Conservation (phyloP, 2,329 filamentous ascomycete genomes). For the Fusarium chlamydosporum region DNA sequence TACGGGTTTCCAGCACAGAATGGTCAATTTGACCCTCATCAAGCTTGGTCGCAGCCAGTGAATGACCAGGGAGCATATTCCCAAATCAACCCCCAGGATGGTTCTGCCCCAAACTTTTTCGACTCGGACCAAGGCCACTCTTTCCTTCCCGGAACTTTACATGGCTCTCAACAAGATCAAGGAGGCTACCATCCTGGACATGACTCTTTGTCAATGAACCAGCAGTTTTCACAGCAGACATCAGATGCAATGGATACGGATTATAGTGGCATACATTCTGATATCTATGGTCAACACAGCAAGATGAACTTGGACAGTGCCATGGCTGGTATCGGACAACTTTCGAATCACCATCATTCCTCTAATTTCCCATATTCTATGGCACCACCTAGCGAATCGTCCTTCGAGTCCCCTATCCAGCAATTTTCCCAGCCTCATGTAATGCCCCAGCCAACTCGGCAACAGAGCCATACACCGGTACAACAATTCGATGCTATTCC, state of each 20-base stretch:
- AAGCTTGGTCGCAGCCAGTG: slow-evolving; percentile 58
- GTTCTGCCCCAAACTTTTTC: slow-evolving; percentile 55
- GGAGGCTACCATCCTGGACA: slow-evolving; percentile 53
- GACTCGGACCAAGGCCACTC: slow-evolving; percentile 54
- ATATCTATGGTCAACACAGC: slow-evolving; percentile 56
- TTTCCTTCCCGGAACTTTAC: slow-evolving; percentile 53
- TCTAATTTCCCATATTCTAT: slow-evolving; percentile 57
- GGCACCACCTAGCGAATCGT: slow-evolving; percentile 52
- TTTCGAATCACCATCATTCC: slow-evolving; percentile 52
- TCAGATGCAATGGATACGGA: slow-evolving; percentile 57
- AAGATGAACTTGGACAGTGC: slow-evolving; percentile 52
- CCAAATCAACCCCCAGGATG: slow-evolving; percentile 53
- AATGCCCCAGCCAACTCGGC: slow-evolving; percentile 52
- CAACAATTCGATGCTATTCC: slow-evolving; percentile 53
- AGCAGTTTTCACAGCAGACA: slow-evolving; percentile 54
- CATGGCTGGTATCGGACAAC: slow-evolving; percentile 52
- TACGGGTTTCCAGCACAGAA: slow-evolving; percentile 54
- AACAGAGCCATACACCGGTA: slow-evolving; percentile 55
- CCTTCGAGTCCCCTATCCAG: slow-evolving; percentile 53
- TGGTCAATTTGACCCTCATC: slow-evolving; percentile 58
- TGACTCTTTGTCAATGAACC: slow-evolving; percentile 52
- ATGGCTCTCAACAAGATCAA: slow-evolving; percentile 51
- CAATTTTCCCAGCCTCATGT: slow-evolving; percentile 55
- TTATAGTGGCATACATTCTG: slow-evolving; percentile 57
- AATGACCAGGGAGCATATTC: slow-evolving; percentile 54